Percentiles rank a stretch among this genome's conserved stretches.
These are phyloP conservation scores for Lignosus rhinocerotis DNA, from an alignment of 1,284 basidiomycete genomes.

Conservation along the genomic window DNA sequence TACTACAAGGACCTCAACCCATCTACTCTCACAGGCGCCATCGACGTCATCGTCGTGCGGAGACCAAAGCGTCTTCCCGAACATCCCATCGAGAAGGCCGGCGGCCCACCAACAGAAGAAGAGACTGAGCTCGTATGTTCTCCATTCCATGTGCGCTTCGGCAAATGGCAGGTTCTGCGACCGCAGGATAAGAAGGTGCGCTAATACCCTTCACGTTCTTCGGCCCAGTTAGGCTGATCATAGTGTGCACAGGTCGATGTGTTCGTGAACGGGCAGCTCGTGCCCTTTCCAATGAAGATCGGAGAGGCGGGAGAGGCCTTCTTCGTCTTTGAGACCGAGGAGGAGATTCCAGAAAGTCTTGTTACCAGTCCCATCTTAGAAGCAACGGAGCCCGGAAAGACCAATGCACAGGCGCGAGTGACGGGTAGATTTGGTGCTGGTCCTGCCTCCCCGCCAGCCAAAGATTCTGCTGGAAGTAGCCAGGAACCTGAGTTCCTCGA, in stretches of 20 bases:
- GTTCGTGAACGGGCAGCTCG: constrained; percentile 75
- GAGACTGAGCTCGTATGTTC: constrained; percentile 83
- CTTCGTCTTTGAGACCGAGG: constrained; percentile 97
- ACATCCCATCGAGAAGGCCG: constrained; percentile 7
- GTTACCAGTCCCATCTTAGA: constrained; percentile 90
- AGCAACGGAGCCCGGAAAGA: constrained; percentile 52
- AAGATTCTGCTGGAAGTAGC: constrained; percentile 30
- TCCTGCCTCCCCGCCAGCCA: constrained; percentile 27
- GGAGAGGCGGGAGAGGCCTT: constrained; percentile 98
- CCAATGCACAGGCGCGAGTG: constrained; percentile 25
- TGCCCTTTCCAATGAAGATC: constrained; percentile 98
- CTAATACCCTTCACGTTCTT: constrained; percentile 9
- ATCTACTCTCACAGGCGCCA: constrained; percentile 92
- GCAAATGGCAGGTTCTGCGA: constrained; percentile 94
- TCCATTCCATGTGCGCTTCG: constrained; percentile 98
- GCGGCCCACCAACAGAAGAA: constrained; percentile 45
- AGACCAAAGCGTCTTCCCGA: constrained; percentile 43
- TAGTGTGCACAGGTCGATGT: constrained; percentile 68
- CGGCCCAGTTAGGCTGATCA: background rate
- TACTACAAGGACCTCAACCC: constrained; percentile 90
- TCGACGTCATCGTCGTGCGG: constrained; percentile 94
- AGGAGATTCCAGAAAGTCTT: constrained; percentile 89
- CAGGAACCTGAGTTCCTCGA: constrained; percentile 70
- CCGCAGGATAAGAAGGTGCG: constrained; percentile 92
- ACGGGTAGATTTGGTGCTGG: constrained; percentile 43